phyloP scores from a whole-genome alignment of 345 rosid genomes.

The Populus simonii region DNA sequence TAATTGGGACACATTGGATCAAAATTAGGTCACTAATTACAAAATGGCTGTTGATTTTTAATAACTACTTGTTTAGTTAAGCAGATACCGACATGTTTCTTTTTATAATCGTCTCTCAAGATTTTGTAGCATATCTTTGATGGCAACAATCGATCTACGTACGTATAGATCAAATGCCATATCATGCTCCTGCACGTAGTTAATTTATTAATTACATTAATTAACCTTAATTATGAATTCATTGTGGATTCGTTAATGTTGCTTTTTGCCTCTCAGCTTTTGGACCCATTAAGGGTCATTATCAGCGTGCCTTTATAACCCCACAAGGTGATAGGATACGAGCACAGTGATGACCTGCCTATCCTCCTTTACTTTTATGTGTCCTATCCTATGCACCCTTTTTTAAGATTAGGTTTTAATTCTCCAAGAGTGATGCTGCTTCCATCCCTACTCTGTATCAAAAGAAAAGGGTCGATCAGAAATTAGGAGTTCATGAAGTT shows the following conservation, averaged over 20 bases:
- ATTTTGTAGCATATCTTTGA: not conserved
- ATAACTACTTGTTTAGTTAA: too few species aligned
- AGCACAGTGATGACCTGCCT: not conserved
- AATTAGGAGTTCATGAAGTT: not conserved
- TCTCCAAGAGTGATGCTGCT: not conserved
- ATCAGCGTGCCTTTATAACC: conserved; percentile 17
- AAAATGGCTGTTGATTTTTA: not conserved
- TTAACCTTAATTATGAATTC: not conserved
- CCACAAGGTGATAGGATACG: not conserved
- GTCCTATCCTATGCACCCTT: not conserved
- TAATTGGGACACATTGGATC: not conserved
- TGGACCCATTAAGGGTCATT: not conserved
- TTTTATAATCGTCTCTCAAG: not conserved
- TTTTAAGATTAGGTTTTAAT: conserved; percentile 6
- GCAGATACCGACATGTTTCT: not conserved
- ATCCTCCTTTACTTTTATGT: not conserved
- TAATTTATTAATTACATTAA: not conserved
- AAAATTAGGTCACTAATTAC: not conserved
- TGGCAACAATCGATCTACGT: not conserved
- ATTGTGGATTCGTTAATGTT: not conserved
- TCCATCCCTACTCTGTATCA: not conserved
- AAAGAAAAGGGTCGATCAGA: not conserved
- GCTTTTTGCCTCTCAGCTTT: not conserved
- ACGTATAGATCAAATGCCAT: not conserved
- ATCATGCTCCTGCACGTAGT: not conserved